phyloP scores from a whole-genome alignment of 352 stramenopile genomes.

The Pythium apleroticum region DNA sequence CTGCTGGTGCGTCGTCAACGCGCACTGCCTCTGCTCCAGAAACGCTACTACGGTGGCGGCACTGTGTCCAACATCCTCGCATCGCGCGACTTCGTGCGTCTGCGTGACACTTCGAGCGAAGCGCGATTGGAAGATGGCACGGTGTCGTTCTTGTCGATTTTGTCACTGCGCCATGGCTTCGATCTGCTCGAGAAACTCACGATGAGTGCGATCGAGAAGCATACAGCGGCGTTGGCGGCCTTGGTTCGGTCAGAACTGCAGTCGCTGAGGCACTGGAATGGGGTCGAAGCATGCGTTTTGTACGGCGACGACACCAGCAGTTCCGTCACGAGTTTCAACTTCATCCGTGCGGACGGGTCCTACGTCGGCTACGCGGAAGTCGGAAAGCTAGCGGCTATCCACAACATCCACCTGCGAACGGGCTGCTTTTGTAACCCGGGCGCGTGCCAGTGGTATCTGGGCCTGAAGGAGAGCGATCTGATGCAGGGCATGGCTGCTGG shows the following conservation, averaged over 20 bases:
- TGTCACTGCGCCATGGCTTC: conserved; percentile 57
- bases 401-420: conserved; percentile 69
- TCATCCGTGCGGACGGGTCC: conserved; percentile 45
- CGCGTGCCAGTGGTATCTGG: conserved; percentile 67
- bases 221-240: conserved; percentile 45
- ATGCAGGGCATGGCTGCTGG: conserved; percentile 53
- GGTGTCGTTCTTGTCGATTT: conserved; percentile 63
- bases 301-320: conserved; percentile 37
- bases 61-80: conserved; percentile 65
- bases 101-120: conserved; percentile 25
- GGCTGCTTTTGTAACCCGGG: conserved; percentile 84
- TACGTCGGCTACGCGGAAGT: conserved; percentile 77
- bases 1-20: conserved; percentile 47
- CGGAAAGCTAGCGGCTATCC: conserved; percentile 59
- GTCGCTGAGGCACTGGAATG: conserved; percentile 57
- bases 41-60: conserved; percentile 64
- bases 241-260: conserved; percentile 40
- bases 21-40: conserved; percentile 41
- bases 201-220: conserved; percentile 46
- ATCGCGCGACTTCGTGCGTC: conserved; percentile 38
- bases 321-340: conserved; percentile 66
- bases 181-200: conserved; percentile 40
- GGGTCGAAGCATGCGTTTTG: conserved; percentile 41
- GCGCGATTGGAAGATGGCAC: conserved; percentile 60
- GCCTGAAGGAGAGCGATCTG: conserved; percentile 49